Evolutionary conservation across 306 rosid species (phyloP), one percentile per base, ranked within the genome.

Genomic region (Prunus davidiana): DNA sequence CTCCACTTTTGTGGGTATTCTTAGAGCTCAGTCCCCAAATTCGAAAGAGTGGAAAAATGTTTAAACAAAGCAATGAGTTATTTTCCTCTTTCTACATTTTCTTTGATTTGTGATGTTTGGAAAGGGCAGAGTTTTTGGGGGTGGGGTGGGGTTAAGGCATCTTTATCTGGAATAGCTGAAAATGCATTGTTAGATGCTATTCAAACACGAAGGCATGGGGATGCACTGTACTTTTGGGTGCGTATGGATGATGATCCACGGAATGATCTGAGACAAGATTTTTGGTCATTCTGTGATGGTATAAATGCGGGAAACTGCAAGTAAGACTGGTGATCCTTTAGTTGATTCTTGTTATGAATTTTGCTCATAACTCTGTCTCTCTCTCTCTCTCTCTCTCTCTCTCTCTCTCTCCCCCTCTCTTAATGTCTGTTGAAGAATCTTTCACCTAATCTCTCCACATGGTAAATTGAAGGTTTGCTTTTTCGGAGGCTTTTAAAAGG

Each of bases 301-400:
- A 71, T 88, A 78, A 96, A 96, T 81, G 96, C 98, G 34, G 99
- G 99, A 85, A 89, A 93, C 79, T 96, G 99, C 99, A 91, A 80
- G 99, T 96, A 91, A 82, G 89, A 61, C 73, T 46, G 30, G 69
- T 45, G 32, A 45, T 46, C 8, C 28, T 11, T 57, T 10, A 16
- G 14, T 19, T 62, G 58, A 65, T 19, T 69, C 6, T 73, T 68
- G 71, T 66, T 13, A 67, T 24, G 12, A 45, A 38, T 43, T 47
- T 27, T 34, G 18, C 25, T n/a, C 43, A 0, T 18, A 28, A 50
- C 19, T 60, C 24, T 64, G 8, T 56, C 70, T 56, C 70, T 77
- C 51, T 38, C 2, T 38, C 43, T 34, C 14, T 28, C 61, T 28
- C 12, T 56, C 18, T 72, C 43, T 2, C 24, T 54, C 13, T 43